Percentiles rank a stretch among this genome's conserved stretches.
Conservation (phyloP, 2,329 filamentous ascomycete species). For the Colletotrichum sansevieriae region DNA sequence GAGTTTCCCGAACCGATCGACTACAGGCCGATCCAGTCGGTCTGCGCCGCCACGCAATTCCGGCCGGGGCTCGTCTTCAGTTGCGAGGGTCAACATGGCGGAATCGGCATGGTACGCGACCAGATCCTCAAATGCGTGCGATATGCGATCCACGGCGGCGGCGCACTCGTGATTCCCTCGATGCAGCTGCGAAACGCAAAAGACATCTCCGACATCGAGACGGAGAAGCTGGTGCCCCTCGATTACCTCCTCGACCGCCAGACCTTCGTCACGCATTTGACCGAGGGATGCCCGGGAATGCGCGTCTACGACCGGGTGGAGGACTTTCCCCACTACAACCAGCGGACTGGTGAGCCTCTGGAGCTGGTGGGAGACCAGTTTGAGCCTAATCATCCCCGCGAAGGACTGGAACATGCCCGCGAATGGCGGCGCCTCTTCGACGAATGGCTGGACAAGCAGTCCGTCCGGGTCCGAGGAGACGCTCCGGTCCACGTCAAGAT, state of each 20-base stretch:
- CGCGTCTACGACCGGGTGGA: slow-evolving; percentile 46
- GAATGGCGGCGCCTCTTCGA: slow-evolving; percentile 49
- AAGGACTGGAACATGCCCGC: slow-evolving; percentile 44
- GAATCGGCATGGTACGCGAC: slow-evolving; percentile 56
- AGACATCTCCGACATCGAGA: slow-evolving; percentile 50
- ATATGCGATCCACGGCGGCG: slow-evolving; percentile 55
- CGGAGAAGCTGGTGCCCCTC: slow-evolving; percentile 46
- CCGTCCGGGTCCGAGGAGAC: slow-evolving; percentile 4
- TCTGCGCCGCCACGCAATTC: slow-evolving; percentile 51
- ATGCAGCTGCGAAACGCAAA: slow-evolving; percentile 52
- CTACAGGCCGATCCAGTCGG: slow-evolving; percentile 50
- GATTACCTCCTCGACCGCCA: slow-evolving; percentile 49
- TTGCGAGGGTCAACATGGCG: slow-evolving; percentile 55
- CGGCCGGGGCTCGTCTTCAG: slow-evolving; percentile 53
- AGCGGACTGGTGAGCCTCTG: slow-evolving; percentile 42
- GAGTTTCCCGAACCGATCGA: slow-evolving; percentile 53
- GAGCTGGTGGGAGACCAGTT: slow-evolving; percentile 48
- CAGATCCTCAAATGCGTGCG: slow-evolving; percentile 57
- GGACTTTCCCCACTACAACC: slow-evolving; percentile 47
- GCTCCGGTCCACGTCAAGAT: slow-evolving; percentile 47
- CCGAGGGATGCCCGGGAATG: slow-evolving; percentile 48
- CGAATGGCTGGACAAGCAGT: slow-evolving; percentile 46
- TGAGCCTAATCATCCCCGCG: slow-evolving; percentile 47
- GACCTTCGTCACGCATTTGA: slow-evolving; percentile 45
- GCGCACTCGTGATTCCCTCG: slow-evolving; percentile 52